Percentiles rank a stretch among this genome's conserved stretches.
Conservation (phyloP, 2,329 filamentous ascomycete genomes). For the Calcarisporium arbuscula region DNA sequence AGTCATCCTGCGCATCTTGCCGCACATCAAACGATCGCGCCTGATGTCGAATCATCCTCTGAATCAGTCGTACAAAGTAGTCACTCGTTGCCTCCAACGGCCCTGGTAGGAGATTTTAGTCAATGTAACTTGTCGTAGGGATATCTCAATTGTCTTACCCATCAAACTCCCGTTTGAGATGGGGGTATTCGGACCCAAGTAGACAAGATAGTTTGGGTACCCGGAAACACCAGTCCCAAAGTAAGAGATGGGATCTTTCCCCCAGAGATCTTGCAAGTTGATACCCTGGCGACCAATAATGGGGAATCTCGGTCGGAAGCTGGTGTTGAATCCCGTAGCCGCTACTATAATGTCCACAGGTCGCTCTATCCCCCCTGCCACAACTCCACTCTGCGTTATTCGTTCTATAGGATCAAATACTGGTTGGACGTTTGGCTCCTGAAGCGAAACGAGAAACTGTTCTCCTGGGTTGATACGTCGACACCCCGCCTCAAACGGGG, state of each 20-base stretch:
- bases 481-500: slow-evolving; percentile 16
- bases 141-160: slow-evolving; percentile 8
- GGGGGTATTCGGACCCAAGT: slow-evolving; percentile 23
- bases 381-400: slow-evolving; percentile 20
- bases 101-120: slow-evolving; percentile 6
- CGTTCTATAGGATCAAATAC: slow-evolving; percentile 21
- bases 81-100: slow-evolving; percentile 19
- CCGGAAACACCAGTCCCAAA: slow-evolving; percentile 21
- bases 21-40: slow-evolving; percentile 15
- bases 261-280: slow-evolving; percentile 15
- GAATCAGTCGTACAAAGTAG: slow-evolving; percentile 19
- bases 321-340: slow-evolving; percentile 17
- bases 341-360: slow-evolving; percentile 13
- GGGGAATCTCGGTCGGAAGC: slow-evolving; percentile 16
- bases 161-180: slow-evolving; percentile 19
- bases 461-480: slow-evolving; percentile 28
- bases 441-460: slow-evolving; percentile 33
- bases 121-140: too few relatives aligned
- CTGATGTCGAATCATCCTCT: slow-evolving; percentile 15
- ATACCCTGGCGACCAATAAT: slow-evolving; percentile 12
- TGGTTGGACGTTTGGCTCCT: slow-evolving; percentile 32
- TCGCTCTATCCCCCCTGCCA: slow-evolving; percentile 14
- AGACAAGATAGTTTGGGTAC: slow-evolving; percentile 22
- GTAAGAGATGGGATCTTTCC: slow-evolving; percentile 20
- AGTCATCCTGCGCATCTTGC: slow-evolving; percentile 35